A percentile compares a stretch with the other conserved stretches of the same genome.
These are phyloP conservation scores for Hirsutella rhossiliensis DNA, from an alignment of 2,329 filamentous ascomycete species.

Conservation along the genomic window DNA sequence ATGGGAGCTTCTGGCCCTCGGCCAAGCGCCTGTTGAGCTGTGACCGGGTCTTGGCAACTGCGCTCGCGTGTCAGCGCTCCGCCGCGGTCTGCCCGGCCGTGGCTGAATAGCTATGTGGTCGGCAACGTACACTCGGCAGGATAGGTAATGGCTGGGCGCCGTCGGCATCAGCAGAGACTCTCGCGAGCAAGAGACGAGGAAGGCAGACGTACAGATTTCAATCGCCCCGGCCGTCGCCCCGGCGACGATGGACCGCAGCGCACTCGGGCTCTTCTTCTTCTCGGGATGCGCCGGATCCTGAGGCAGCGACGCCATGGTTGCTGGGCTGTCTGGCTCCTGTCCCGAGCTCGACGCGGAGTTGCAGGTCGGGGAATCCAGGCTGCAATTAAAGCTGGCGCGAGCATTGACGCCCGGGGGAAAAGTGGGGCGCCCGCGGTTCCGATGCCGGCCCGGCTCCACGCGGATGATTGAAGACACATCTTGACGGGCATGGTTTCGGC, in stretches of 20 bases:
- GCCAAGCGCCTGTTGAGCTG: conserved; percentile 82
- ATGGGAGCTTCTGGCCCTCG: conserved; percentile 77
- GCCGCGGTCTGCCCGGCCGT: background rate
- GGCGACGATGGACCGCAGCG: conserved; percentile 79
- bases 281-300: conserved; percentile 11
- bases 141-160: conserved; percentile 62
- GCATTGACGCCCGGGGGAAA: no score
- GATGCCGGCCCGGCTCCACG: no score
- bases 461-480: no score
- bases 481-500: no score
- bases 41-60: conserved; percentile 86
- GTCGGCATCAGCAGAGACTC: conserved; percentile 11
- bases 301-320: conserved; percentile 16
- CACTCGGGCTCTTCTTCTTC: conserved; percentile 50
- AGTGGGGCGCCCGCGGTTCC: no score
- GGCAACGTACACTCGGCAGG: conserved; percentile 69
- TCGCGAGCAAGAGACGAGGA: background rate
- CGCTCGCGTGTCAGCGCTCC: conserved; percentile 2
- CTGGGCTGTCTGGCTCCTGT: no score
- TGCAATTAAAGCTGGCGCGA: no score
- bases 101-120: background rate
- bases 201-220: conserved; percentile 60
- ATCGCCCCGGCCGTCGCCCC: conserved; percentile 89
- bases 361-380: no score
- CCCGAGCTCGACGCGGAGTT: no score